phyloP scores from a whole-genome alignment of 2,329 filamentous ascomycete species.

The Beauveria medogensis region DNA sequence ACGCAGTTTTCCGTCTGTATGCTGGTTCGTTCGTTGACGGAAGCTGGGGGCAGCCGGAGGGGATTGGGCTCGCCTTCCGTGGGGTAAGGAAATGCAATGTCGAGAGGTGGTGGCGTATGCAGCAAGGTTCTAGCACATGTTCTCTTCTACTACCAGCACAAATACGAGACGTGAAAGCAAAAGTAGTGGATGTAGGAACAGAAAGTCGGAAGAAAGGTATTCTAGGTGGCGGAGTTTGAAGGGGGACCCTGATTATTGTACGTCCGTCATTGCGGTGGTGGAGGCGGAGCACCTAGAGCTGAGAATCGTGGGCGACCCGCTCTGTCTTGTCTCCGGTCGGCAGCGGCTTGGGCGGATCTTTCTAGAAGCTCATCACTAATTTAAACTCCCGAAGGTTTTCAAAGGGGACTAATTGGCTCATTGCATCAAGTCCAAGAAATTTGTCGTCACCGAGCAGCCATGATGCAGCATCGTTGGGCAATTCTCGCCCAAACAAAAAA shows the following conservation, averaged over 20 bases:
- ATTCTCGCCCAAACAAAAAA: no score
- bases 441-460: no score
- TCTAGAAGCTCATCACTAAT: background rate
- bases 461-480: no score
- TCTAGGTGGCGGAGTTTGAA: slow-evolving; percentile 1
- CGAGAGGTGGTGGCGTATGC: background rate
- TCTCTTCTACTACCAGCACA: no score
- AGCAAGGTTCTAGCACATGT: background rate
- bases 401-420: no score
- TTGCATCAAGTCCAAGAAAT: no score
- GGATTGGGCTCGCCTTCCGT: background rate
- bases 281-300: background rate
- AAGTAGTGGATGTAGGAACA: background rate
- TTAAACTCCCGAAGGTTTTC: no score
- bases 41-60: background rate
- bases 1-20: background rate
- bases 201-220: background rate
- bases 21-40: background rate
- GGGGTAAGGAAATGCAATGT: background rate
- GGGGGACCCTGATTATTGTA: background rate
- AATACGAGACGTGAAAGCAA: background rate
- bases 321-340: background rate
- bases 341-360: background rate
- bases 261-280: background rate
- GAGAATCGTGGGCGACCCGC: background rate